These are phyloP conservation scores for Alternaria postmessia DNA, from an alignment of 2,329 filamentous ascomycete species.

Conservation along the genomic window DNA sequence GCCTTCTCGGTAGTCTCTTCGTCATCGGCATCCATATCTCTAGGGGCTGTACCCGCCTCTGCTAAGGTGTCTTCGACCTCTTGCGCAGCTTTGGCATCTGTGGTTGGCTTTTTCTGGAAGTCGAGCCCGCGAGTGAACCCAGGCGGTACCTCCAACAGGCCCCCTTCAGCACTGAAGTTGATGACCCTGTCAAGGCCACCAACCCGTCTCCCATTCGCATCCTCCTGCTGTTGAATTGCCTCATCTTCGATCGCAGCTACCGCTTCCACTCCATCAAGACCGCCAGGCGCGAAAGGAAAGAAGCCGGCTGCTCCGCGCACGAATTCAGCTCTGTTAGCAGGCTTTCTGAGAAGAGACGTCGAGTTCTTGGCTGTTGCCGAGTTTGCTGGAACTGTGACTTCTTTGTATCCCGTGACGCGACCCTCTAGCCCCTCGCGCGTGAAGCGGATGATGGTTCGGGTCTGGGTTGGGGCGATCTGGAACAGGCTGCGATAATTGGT, in stretches of 20 bases:
- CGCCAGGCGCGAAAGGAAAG: slow-evolving; percentile 92
- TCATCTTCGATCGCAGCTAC: slow-evolving; percentile 85
- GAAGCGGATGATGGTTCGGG: slow-evolving; percentile 93
- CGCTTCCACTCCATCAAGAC: slow-evolving; percentile 84
- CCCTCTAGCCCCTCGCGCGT: slow-evolving; percentile 90
- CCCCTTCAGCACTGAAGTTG: slow-evolving; percentile 77
- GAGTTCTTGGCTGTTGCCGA: slow-evolving; percentile 95
- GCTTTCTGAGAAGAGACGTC: slow-evolving; percentile 85
- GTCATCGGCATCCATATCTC: slow-evolving; percentile 32
- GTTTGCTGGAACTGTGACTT: slow-evolving; percentile 88
- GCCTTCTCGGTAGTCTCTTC: slow-evolving; percentile 37
- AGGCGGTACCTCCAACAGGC: slow-evolving; percentile 81
- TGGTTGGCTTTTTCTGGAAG: slow-evolving; percentile 67
- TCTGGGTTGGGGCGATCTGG: slow-evolving; percentile 87
- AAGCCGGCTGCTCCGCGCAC: slow-evolving; percentile 92
- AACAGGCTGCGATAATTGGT: slow-evolving; percentile 86
- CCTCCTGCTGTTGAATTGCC: slow-evolving; percentile 62
- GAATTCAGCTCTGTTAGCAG: slow-evolving; percentile 86
- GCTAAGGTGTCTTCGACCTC: slow-evolving; percentile 73
- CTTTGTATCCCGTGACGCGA: slow-evolving; percentile 89
- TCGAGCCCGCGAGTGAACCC: slow-evolving; percentile 82
- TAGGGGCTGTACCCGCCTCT: slow-evolving; percentile 53
- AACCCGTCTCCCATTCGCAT: slow-evolving; percentile 51
- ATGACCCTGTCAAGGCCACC: slow-evolving; percentile 82
- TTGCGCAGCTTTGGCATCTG: slow-evolving; percentile 69